Base-by-base conservation (phyloP, 2,329 filamentous ascomycete species). In the Epichloe typhina region DNA sequence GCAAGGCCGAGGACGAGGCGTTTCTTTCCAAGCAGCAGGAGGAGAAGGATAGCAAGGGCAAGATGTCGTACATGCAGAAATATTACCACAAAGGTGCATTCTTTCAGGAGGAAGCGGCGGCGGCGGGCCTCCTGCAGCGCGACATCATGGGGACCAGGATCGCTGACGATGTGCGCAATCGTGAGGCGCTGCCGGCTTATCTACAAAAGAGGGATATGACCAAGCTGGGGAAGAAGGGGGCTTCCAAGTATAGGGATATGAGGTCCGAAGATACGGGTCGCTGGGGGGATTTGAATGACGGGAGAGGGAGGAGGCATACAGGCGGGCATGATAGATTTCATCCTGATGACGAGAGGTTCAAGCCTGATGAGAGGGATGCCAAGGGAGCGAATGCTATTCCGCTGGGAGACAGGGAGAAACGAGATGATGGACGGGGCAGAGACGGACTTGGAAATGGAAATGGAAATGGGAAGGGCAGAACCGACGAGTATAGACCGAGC, bases 71-170 rank as follows among this genome's bases (percentile, higher is more conserved):
- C 66, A 88, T 97, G 86, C 90, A 96, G 63, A 89, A 90, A 64
- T 98, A 97, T 71, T 90, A 88, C 68, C 93, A 98, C 74, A 91
- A 90, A 70, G 93, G 93, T 46, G 93, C 93, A 15, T 98, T 97
- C 72, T 97, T 88, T 72, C 86, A 85, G 57, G 88, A 90, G 49
- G 86, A 94, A 59, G 76, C 83, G 48, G 80, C 83, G 58, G 81
- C 80, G 15, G 81, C 86, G 55, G 87, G 88, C 1, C 72, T 96
- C 44, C 82, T 86, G 55, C 78, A 83, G 62, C 76, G 93, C 45
- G 87, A 96, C 62, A 75, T 96, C 56, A 95, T 95, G 80, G 90
- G 90, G 13, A 79, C 84, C 2, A 74, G 79, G 47, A 94, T 93
- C 58, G 82, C 78, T 47, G 91, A 97, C 64, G 88, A 96, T 54